Base-by-base conservation (phyloP, 139 green algal genomes). In the Chlamydomonas sp. region DNA sequence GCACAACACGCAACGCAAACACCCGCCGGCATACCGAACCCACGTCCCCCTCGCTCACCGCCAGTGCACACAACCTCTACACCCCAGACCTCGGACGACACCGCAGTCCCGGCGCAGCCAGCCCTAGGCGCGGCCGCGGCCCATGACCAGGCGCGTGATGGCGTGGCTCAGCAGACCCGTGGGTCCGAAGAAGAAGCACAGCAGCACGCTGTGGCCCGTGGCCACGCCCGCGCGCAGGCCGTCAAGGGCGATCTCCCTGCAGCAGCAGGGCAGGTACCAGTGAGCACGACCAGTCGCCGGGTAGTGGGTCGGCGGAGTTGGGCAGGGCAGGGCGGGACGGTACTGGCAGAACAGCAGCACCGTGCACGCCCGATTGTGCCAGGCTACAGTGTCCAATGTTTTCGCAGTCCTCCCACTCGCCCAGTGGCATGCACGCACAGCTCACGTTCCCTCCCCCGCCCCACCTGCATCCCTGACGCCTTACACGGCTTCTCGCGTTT, bases 111-210 rank as follows among this genome's bases (percentile, higher is more conserved):
- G 31, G 31, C 31, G 31, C 31, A 49, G 31, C 31, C 64, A 69
- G 9, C 64, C 64, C 10, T 69, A 69, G 64, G 8, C 10, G 64
- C 64, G 8, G 64, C 64, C 64, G 64, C 64, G 64, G 0, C 31
- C 63, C 9, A 90, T 31, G 2, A 81, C 18, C 18, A 83, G 75
- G 17, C 89, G 90, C 7, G 95, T 97, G 12, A 93, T 3, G 18
- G 93, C 72, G 91, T 98, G 96, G 77, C 84, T 93, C 58, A 98
- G 78, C 59, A 98, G 90, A 16, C 96, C 96, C n/a, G 93, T 87
- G 60, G 96, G 96, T 20, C 95, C 96, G 68, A 97, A 96, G 95
- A 98, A 97, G 88, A 98, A 98, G 89, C 96, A 98, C 31, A 98
- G 92, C 61, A 98, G 88, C n/a, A 97, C 76, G 1, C 93, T 96